These are phyloP conservation scores for Orbilia javanica DNA, from an alignment of 2,329 filamentous ascomycete species.

Conservation along the genomic window DNA sequence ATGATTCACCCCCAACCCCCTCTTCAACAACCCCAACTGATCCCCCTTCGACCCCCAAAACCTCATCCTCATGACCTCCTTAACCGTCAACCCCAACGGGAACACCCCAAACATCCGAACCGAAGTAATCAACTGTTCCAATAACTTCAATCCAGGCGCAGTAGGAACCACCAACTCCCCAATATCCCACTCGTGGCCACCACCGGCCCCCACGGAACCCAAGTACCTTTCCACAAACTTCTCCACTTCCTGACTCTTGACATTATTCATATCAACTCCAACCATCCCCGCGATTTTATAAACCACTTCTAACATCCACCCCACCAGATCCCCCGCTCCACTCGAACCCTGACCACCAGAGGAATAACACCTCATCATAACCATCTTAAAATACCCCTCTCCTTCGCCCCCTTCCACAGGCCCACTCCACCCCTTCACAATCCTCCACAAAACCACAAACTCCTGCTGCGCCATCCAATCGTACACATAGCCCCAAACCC, in stretches of 20 bases:
- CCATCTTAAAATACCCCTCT: slow-evolving; percentile 56
- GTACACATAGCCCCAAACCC: slow-evolving; percentile 22
- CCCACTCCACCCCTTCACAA: slow-evolving; percentile 61
- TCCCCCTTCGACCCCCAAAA: slow-evolving; percentile 40
- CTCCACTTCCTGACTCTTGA: slow-evolving; percentile 20
- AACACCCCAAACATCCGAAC: slow-evolving; percentile 42
- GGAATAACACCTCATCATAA: slow-evolving; percentile 60
- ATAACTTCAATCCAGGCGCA: slow-evolving; percentile 15
- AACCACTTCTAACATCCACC: slow-evolving; percentile 45
- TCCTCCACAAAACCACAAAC: slow-evolving; percentile 60
- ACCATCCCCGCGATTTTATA: slow-evolving; percentile 20
- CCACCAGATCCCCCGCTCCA: slow-evolving; percentile 50
- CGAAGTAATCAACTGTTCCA: slow-evolving; percentile 33
- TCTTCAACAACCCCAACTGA: slow-evolving; percentile 37
- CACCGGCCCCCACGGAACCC: not conserved
- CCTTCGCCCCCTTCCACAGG: slow-evolving; percentile 38
- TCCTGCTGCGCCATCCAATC: slow-evolving; percentile 42
- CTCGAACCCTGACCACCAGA: slow-evolving; percentile 37
- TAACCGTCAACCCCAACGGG: slow-evolving; percentile 39
- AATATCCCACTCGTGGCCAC: slow-evolving; percentile 18
- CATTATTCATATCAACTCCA: not conserved
- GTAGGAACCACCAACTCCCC: slow-evolving; percentile 38
- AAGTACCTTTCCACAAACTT: slow-evolving; percentile 35
- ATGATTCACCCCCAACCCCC: slow-evolving; percentile 27
- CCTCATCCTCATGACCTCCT: slow-evolving; percentile 56